Percentiles rank a stretch among this genome's conserved stretches.
These are phyloP conservation scores for Grigorovia humatica DNA, from an alignment of 805 yeast genomes.

Conservation along the genomic window DNA sequence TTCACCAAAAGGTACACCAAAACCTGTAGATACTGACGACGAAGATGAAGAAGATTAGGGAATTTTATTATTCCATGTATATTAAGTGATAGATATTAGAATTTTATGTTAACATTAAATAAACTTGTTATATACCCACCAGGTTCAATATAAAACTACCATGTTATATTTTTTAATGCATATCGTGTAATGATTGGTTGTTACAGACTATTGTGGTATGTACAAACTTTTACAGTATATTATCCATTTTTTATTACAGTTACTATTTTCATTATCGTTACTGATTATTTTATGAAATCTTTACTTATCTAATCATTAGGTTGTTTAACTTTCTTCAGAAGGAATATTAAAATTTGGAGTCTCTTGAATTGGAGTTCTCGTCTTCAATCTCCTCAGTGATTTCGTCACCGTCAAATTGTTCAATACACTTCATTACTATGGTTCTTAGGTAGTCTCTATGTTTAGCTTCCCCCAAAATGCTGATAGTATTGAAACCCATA, in stretches of 20 bases:
- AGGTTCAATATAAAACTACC: not conserved
- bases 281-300: too few species aligned
- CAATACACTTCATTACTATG: slow-evolving; percentile 38
- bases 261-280: too few species aligned
- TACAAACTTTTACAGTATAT: too few species aligned
- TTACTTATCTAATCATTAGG: too few species aligned
- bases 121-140: not conserved
- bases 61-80: not conserved
- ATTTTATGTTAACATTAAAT: not conserved
- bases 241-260: too few species aligned
- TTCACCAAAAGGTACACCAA: slow-evolving; percentile 96
- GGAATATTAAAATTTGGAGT: not conserved
- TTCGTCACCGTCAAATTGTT: slow-evolving; percentile 44
- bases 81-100: not conserved
- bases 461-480: slow-evolving; percentile 52
- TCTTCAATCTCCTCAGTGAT: slow-evolving; percentile 50
- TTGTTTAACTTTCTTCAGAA: too few species aligned
- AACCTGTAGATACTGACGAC: slow-evolving; percentile 86
- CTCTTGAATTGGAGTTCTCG: slow-evolving; percentile 17
- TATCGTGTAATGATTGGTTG: too few species aligned
- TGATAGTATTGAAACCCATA: slow-evolving; percentile 55
- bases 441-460: slow-evolving; percentile 31
- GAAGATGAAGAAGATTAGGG: slow-evolving; percentile 34
- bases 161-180: too few species aligned
- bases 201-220: too few species aligned